Evolutionary conservation across 176 grass and related monocot species (phyloP), one percentile per base, ranked within the genome.

Genomic region (Carex myosuroides): DNA sequence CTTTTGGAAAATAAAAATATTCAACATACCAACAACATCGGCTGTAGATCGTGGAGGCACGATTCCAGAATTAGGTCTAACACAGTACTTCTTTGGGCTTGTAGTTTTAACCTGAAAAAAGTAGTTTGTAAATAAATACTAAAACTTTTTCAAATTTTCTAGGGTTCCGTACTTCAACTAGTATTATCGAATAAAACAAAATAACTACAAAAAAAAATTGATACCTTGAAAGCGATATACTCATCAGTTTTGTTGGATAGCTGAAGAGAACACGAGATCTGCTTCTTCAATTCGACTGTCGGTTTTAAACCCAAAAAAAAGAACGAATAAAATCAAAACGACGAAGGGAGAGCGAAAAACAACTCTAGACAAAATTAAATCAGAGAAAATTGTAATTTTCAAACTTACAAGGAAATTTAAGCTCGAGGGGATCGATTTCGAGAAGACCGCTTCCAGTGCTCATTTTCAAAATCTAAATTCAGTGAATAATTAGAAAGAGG

Each of bases 51-150:
- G 84, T 0, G 95, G 95, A 5, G 86, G 89, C 65, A 98, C 87
- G 30, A 98, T 87, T 48, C 92, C 95, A 11, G 86, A 86, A 85
- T 98, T 98, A 0, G 95, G 95, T 9, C 95, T 87, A 32, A 98
- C 95, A 21, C 95, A 98, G 68, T 98, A 98, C 86, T 98, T 94
- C 82, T 90, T 98, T 13, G 95, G 95, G 85, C 91, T 94, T 26
- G 95, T 98, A 1, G 95, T 98, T 87, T 98, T 98, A n/a, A 98
- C 92, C 95, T 98, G 76, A 62, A 35, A 86, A 30, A 50, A 78
- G 26, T 17, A 84, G 70, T 81, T 79, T 29, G 42, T 56, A 63
- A 85, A 87, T 69, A 54, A 80, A 21, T 2, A 55, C 33, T n/a
- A 29, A 63, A 32, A 29, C 30, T 61, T 78, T 62, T 6, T 7